Percentiles rank a stretch among this genome's conserved stretches.
These are phyloP conservation scores for Aurinia saxatilis DNA, from an alignment of 345 rosid species.

Conservation along the genomic window DNA sequence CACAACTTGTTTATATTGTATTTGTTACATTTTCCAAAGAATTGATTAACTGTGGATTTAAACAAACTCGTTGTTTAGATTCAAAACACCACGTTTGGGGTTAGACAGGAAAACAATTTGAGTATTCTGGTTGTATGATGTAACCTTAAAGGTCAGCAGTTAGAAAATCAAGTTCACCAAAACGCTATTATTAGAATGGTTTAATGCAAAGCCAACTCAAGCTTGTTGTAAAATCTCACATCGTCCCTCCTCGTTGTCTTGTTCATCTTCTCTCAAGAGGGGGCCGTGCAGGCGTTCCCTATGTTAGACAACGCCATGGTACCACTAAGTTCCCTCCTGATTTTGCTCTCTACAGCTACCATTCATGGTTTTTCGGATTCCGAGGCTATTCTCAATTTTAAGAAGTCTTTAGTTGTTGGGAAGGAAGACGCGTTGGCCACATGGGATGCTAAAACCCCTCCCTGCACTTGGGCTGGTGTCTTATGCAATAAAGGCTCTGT, in stretches of 20 bases:
- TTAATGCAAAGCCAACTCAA: constrained; percentile 16
- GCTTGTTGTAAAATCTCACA: constrained; percentile 18
- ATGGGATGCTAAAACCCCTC: constrained; percentile 35
- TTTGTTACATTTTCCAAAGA: too few species aligned
- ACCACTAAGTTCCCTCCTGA: constrained; percentile 11
- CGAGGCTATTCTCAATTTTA: constrained; percentile 55
- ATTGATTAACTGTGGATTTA: too few species aligned
- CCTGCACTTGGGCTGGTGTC: constrained; percentile 75
- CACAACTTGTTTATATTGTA: too few species aligned
- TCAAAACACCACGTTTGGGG: constrained; percentile 3
- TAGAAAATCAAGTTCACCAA: constrained; percentile 13
- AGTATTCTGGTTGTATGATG: constrained; percentile 5
- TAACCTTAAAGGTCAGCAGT: constrained; percentile 16
- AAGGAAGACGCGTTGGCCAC: constrained; percentile 20
- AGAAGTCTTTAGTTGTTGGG: constrained; percentile 38
- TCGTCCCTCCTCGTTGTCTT: not conserved
- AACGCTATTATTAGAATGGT: constrained; percentile 18
- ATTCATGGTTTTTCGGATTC: constrained; percentile 34
- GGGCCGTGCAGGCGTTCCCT: constrained; percentile 34
- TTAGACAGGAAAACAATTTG: not conserved
- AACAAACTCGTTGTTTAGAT: not conserved
- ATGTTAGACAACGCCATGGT: constrained; percentile 18
- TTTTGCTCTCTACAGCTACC: constrained; percentile 19
- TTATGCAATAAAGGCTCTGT: constrained; percentile 39
- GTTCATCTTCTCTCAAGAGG: constrained; percentile 17